Evolutionary conservation across 2,329 filamentous ascomycete genomes (phyloP).

Genomic region (Kalaharituber pfeilii): DNA sequence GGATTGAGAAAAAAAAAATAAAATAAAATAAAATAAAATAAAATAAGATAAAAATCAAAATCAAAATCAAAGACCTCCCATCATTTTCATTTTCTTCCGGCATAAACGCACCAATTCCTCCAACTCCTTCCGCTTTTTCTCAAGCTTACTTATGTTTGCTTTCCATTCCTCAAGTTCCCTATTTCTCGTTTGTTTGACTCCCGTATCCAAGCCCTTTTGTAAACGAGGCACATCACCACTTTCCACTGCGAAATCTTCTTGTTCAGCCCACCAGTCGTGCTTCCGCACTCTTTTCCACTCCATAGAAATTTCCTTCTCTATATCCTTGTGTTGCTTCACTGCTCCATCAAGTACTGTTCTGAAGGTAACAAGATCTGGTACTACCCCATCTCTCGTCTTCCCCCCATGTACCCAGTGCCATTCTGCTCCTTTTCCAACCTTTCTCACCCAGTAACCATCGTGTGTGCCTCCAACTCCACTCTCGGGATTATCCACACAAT

Average conservation of each 20-base stretch:
- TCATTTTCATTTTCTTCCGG: not conserved
- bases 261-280: not conserved
- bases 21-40: not conserved
- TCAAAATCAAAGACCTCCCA: not conserved
- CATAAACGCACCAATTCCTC: not conserved
- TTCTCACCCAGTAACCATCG: not conserved
- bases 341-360: conserved; percentile 10
- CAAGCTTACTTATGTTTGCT: not conserved
- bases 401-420: conserved; percentile 1
- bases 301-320: not conserved
- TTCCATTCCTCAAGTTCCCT: not conserved
- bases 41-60: not conserved
- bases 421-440: not conserved
- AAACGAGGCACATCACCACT: not conserved
- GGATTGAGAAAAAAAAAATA: not conserved
- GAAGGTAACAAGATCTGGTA: conserved; percentile 4
- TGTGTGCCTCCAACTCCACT: not conserved
- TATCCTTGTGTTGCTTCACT: conserved; percentile 1
- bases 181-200: not conserved
- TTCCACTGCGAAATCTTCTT: not conserved
- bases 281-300: not conserved
- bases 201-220: not conserved
- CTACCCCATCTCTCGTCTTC: not conserved
- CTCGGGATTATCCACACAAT: conserved; percentile 7
- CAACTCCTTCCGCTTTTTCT: not conserved